Base-by-base conservation (phyloP, 495 filamentous ascomycete genomes). In the Penicillium daleae region DNA sequence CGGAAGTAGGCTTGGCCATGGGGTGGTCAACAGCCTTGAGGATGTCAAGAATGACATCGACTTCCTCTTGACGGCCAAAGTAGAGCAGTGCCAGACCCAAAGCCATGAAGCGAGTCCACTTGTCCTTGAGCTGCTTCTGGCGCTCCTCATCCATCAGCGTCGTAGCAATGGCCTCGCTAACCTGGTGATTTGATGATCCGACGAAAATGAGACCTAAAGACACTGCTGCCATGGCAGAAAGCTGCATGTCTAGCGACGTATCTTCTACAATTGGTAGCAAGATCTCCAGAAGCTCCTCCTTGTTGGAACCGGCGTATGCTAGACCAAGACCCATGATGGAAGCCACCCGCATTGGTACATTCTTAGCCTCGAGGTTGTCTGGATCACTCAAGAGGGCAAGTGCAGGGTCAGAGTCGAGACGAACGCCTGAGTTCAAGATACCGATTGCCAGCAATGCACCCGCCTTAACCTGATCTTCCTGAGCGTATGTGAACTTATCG, bases 51-150 rank as follows among this genome's bases (percentile, higher is more conserved):
- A 97, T 89, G 29, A 97, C 93, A 71, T 99, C 95, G 17, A 97
- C 95, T 74, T 98, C 93, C 72, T 99, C 95, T 74, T 99, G 96
- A 50, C 91, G 87, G 39, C 96, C 96, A 64, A 98, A 97, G 82
- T 90, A 99, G 29, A 99, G 81, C 19, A 99, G 86, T 3, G 96
- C 95, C 57, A 99, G 82, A 61, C 96, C 95, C 64, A 99, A 87
- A 15, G 91, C 91, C 83, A 98, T 90, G 78, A 99, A 99, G 3
- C 94, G 86, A 24, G 92, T 92, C 95, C 95, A 99, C 76, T 98
- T 99, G 73, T 97, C 91, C 67, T 95, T 97, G 37, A 98, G 84
- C 69, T 95, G 91, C 66, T 86, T 85, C 69, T 87, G 86, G 22
- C 93, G 86, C 27, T 97, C 93, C 59, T 96, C 92, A 61, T 97